Base-by-base conservation (phyloP, 2,329 filamentous ascomycete genomes). In the Fusarium sp. region DNA sequence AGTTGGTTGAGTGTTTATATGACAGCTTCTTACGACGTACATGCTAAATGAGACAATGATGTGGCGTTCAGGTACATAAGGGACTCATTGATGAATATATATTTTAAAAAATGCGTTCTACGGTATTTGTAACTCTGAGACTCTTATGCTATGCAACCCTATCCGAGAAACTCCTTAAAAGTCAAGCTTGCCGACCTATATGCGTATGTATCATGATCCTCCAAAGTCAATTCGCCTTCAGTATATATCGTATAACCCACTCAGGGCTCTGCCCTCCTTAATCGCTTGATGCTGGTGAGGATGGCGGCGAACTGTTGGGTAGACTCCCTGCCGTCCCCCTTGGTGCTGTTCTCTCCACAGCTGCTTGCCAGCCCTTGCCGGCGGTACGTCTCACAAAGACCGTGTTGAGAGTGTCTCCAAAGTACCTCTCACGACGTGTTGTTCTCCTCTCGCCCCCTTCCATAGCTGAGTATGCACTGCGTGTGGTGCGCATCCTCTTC, bases 381-480 rank as follows among this genome's bases (percentile, higher is more conserved):
- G 89, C 90, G 1, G 93, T 95, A n/a, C 81, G 83, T 81, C 94
- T 84, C 5, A 95, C 89, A 26, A 87, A 81, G 3, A 83, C 78
- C 6, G 89, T 83, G 73, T 92, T 90, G 13, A 93, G 79, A 14
- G 84, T 83, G 6, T 86, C 83, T 1, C 86, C 84, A 76, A 97
- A 95, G 85, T 93, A 96, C 64, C 86, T 87, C 66, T 95, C 92
- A 52, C 88, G 85, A 44, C 93, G 86, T 11, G 90, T 93, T 5
- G 83, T 88, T 33, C 86, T 85, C 67, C 93, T 88, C 58, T 88
- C 85, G 2, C 92, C 91, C 17, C 93, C 93, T 78, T 96, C 93
- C 1, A 95, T 82, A 1, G 94, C 94, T 38, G 92, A 93, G 59
- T 92, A 87, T 50, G 92, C 92, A 50, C 91, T 89, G 58, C 93